Conservation (phyloP, 108 stramenopile species). For the Pseudonitzschia pungens region DNA sequence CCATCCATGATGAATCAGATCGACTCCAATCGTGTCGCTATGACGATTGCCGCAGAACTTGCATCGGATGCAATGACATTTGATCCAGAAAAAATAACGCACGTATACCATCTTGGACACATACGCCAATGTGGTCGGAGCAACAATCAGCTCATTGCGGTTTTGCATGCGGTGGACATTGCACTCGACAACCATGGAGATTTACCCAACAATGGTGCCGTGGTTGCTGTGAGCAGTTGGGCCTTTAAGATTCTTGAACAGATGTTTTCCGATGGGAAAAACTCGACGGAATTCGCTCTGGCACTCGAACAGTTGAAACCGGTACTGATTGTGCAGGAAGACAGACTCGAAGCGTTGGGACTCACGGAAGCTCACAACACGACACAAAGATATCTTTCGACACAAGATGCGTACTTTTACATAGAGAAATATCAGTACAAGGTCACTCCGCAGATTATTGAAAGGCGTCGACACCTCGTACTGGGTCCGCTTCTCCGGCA, state of each 20-base stretch:
- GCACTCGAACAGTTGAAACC: background rate
- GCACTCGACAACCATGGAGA: slow-evolving; percentile 1
- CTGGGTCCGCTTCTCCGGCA: slow-evolving; percentile 23
- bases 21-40: too few relatives aligned
- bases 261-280: background rate
- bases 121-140: background rate
- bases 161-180: background rate
- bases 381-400: background rate
- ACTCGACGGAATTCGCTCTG: background rate
- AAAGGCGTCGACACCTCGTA: background rate
- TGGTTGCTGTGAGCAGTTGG: background rate
- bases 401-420: background rate
- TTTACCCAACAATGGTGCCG: background rate
- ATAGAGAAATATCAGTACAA: background rate
- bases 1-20: too few relatives aligned
- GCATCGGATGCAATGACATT: background rate
- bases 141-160: slow-evolving; percentile 3
- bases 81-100: background rate
- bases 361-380: background rate
- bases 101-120: background rate
- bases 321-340: background rate
- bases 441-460: background rate
- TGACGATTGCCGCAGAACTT: too few relatives aligned
- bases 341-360: slow-evolving; percentile 4
- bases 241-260: background rate